These are phyloP conservation scores for Talaromyces verruculosus DNA, from an alignment of 2,329 filamentous ascomycete genomes.

Conservation along the genomic window DNA sequence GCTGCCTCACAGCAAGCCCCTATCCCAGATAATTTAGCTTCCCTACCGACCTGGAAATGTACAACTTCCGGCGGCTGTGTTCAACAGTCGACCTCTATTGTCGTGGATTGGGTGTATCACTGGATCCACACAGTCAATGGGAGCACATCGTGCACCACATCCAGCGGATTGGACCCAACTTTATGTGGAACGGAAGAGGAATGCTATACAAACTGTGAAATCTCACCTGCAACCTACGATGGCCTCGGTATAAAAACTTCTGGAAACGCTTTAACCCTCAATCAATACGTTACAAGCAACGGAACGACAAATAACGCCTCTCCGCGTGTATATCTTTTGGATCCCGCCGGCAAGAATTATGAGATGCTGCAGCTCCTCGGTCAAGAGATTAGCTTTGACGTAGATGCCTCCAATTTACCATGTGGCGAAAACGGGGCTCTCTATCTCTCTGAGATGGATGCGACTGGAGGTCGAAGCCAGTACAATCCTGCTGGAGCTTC, in stretches of 20 bases:
- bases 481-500: slow-evolving; percentile 52
- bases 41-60: slow-evolving; percentile 56
- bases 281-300: slow-evolving; percentile 42
- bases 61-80: slow-evolving; percentile 53
- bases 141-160: slow-evolving; percentile 59
- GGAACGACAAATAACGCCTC: slow-evolving; percentile 40
- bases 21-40: slow-evolving; percentile 44
- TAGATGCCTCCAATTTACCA: slow-evolving; percentile 66
- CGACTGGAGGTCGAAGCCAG: slow-evolving; percentile 58
- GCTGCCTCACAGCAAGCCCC: neutral
- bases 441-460: slow-evolving; percentile 56
- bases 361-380: slow-evolving; percentile 64
- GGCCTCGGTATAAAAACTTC: slow-evolving; percentile 53
- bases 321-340: slow-evolving; percentile 65
- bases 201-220: slow-evolving; percentile 58
- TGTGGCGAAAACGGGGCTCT: slow-evolving; percentile 72
- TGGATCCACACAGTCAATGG: slow-evolving; percentile 54
- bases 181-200: slow-evolving; percentile 50
- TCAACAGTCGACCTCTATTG: slow-evolving; percentile 53
- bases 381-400: slow-evolving; percentile 71
- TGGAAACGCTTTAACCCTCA: slow-evolving; percentile 51
- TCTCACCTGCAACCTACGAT: slow-evolving; percentile 58
- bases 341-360: slow-evolving; percentile 58
- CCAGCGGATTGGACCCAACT: slow-evolving; percentile 50
- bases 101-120: slow-evolving; percentile 60